These are phyloP conservation scores for Globisporangium viniferum DNA, from an alignment of 352 stramenopile genomes.

Conservation along the genomic window DNA sequence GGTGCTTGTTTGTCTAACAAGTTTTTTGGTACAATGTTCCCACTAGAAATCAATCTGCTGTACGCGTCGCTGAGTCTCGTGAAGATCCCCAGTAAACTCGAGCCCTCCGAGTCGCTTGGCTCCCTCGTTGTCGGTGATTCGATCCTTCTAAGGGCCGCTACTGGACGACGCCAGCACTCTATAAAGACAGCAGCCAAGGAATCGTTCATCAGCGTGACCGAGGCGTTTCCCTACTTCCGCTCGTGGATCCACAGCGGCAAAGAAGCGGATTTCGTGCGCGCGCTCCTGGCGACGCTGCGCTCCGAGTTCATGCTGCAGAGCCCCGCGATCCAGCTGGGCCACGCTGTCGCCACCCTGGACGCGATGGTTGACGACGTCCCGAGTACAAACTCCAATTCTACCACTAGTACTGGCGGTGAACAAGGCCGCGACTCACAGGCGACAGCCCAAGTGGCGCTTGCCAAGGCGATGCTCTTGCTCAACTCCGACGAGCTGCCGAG, in stretches of 20 bases:
- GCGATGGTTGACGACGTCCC: conserved; percentile 22
- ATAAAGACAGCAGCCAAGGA: neutral
- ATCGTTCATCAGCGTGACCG: conserved; percentile 44
- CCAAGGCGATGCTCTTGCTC: conserved; percentile 45
- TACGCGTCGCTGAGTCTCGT: conserved; percentile 47
- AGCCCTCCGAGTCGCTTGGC: conserved; percentile 27
- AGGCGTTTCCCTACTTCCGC: conserved; percentile 56
- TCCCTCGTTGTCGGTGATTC: conserved; percentile 62
- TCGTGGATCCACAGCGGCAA: conserved; percentile 53
- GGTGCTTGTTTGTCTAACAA: neutral
- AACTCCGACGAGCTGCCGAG: conserved; percentile 41
- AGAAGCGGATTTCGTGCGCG: conserved; percentile 41
- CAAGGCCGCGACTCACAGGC: conserved; percentile 3
- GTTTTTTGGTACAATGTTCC: neutral
- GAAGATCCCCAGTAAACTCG: conserved; percentile 29
- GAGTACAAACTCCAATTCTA: neutral
- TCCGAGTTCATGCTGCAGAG: conserved; percentile 72
- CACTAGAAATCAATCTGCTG: conserved; percentile 48
- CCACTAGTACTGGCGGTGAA: neutral
- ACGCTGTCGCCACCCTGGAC: conserved; percentile 33
- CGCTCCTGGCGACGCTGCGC: conserved; percentile 37
- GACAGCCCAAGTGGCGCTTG: conserved; percentile 18
- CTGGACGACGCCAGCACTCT: no score
- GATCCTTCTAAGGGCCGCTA: conserved; percentile 24
- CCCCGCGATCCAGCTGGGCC: conserved; percentile 41